Evolutionary conservation across 2,329 filamentous ascomycete species (phyloP).

Genomic region (Colletotrichum lupini): DNA sequence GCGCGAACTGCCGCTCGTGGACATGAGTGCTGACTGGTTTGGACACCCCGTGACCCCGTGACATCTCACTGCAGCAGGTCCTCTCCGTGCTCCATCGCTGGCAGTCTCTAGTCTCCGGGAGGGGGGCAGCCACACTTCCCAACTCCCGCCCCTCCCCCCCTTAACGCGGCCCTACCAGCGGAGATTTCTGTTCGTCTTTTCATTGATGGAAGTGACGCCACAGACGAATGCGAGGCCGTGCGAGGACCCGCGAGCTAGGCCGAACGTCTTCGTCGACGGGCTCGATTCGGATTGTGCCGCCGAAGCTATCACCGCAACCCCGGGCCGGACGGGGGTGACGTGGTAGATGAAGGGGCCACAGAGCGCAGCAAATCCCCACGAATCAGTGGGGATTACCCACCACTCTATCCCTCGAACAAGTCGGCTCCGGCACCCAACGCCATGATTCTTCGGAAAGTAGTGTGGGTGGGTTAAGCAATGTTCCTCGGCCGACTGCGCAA

Average conservation of each 20-base stretch:
- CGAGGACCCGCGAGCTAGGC: not conserved
- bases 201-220: slow-evolving; percentile 17
- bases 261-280: not conserved
- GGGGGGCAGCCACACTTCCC: not conserved
- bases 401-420: slow-evolving; percentile 16
- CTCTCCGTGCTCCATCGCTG: slow-evolving; percentile 10
- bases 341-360: slow-evolving; percentile 30
- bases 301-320: slow-evolving; percentile 18
- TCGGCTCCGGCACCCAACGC: slow-evolving; percentile 14
- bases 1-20: slow-evolving; percentile 7
- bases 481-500: slow-evolving; percentile 10
- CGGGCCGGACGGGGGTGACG: not conserved
- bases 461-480: not conserved
- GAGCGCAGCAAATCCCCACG: slow-evolving; percentile 26
- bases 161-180: slow-evolving; percentile 27
- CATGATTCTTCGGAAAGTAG: not conserved
- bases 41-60: slow-evolving; percentile 15
- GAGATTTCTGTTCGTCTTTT: not conserved
- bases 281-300: slow-evolving; percentile 21
- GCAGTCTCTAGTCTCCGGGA: slow-evolving; percentile 13
- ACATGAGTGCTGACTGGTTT: not conserved
- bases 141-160: not conserved
- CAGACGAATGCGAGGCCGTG: not conserved
- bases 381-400: slow-evolving; percentile 25
- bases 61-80: not conserved